These are phyloP conservation scores for Verticillium longisporum DNA, from an alignment of 2,329 filamentous ascomycete genomes.

Conservation along the genomic window DNA sequence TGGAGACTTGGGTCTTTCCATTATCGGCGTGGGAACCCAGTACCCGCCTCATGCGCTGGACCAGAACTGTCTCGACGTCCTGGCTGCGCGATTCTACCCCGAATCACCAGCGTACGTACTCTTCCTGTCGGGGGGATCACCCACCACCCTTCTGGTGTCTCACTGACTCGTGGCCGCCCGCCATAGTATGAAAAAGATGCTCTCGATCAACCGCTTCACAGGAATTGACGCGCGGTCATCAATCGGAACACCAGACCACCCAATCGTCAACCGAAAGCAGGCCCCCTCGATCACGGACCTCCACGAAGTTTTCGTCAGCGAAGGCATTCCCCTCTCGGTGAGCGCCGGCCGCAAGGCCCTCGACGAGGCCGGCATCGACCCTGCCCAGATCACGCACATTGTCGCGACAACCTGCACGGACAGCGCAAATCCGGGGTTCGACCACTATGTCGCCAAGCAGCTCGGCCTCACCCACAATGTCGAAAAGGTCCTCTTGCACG, in stretches of 20 bases:
- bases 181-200: conserved; percentile 53
- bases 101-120: conserved; percentile 49
- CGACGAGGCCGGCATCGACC: conserved; percentile 43
- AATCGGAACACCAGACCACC: conserved; percentile 54
- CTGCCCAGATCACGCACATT: conserved; percentile 55
- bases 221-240: conserved; percentile 58
- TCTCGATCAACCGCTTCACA: conserved; percentile 57
- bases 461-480: conserved; percentile 51
- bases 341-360: conserved; percentile 48
- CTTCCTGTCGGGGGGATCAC: not conserved
- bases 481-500: conserved; percentile 60
- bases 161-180: not conserved
- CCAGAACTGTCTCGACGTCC: conserved; percentile 40
- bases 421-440: conserved; percentile 62
- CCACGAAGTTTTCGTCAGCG: conserved; percentile 46
- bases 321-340: conserved; percentile 52
- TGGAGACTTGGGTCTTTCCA: conserved; percentile 50
- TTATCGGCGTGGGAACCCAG: conserved; percentile 51
- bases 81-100: conserved; percentile 52
- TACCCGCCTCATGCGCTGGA: conserved; percentile 52
- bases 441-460: conserved; percentile 55
- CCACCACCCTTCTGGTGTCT: too few relatives aligned
- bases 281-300: conserved; percentile 50
- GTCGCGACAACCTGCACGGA: conserved; percentile 64
- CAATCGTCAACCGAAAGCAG: conserved; percentile 48